Conservation (phyloP, 2,329 filamentous ascomycete species). For the Alternaria sp. region DNA sequence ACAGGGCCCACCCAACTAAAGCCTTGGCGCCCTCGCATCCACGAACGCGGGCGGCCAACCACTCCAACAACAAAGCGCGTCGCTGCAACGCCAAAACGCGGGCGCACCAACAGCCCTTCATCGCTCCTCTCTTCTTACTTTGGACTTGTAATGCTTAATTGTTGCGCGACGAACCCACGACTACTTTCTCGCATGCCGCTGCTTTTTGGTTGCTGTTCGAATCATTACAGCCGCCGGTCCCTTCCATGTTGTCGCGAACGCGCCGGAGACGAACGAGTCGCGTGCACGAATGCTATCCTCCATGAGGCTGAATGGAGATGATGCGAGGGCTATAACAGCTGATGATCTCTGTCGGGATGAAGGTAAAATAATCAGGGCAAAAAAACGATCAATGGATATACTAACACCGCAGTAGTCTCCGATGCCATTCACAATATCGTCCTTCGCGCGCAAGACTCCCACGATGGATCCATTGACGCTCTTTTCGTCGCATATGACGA, state of each 20-base stretch:
- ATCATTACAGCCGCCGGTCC: slow-evolving; percentile 7
- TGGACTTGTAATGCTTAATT: slow-evolving; percentile 34
- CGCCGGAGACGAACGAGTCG: slow-evolving; percentile 45
- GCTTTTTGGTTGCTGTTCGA: slow-evolving; percentile 5
- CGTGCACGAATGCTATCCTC: slow-evolving; percentile 52
- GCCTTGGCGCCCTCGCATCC: slow-evolving; percentile 20
- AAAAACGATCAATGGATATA: background rate
- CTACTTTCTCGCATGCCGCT: slow-evolving; percentile 1
- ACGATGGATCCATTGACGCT: slow-evolving; percentile 70
- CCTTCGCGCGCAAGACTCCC: slow-evolving; percentile 69
- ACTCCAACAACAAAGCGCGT: slow-evolving; percentile 40
- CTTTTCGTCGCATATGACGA: slow-evolving; percentile 82
- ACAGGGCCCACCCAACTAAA: slow-evolving; percentile 11
- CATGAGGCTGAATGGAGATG: slow-evolving; percentile 45
- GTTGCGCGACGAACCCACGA: slow-evolving; percentile 5
- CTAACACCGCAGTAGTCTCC: slow-evolving; percentile 66
- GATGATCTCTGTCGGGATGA: slow-evolving; percentile 16
- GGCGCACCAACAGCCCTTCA: slow-evolving; percentile 5
- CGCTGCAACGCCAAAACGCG: slow-evolving; percentile 10
- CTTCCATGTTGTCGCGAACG: slow-evolving; percentile 50
- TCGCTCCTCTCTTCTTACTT: slow-evolving; percentile 20
- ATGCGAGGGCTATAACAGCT: slow-evolving; percentile 50
- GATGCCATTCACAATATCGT: slow-evolving; percentile 79
- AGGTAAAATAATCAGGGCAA: background rate
- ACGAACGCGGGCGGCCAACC: slow-evolving; percentile 27